Percentiles rank a stretch among this genome's conserved stretches.
phyloP scores from a whole-genome alignment of 75 land plant species.

The Pinus taeda region DNA sequence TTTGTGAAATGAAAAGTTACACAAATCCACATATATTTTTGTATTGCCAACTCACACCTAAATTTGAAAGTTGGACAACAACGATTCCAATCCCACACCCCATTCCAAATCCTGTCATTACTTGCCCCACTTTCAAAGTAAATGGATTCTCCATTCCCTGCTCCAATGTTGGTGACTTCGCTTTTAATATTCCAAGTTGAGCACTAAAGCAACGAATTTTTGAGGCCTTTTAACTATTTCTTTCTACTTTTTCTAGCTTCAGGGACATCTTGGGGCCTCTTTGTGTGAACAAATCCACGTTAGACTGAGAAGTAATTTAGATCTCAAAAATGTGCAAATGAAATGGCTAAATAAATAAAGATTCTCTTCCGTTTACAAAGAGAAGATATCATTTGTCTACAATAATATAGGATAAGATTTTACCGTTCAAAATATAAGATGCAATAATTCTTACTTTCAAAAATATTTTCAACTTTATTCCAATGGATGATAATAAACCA shows the following conservation, averaged over 20 bases:
- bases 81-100: conserved; percentile 98
- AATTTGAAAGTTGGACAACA: conserved; percentile 72
- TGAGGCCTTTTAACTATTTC: background rate
- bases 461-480: too few relatives aligned
- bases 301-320: too few relatives aligned
- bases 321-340: too few relatives aligned
- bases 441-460: too few relatives aligned
- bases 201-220: background rate
- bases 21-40: background rate
- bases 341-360: too few relatives aligned
- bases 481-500: too few relatives aligned
- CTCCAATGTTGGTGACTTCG: background rate
- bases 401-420: too few relatives aligned
- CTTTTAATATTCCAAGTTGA: background rate
- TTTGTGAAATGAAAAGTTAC: background rate
- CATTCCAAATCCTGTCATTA: conserved; percentile 90
- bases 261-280: too few relatives aligned
- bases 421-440: too few relatives aligned
- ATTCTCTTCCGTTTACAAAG: too few relatives aligned
- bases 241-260: background rate
- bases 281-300: too few relatives aligned
- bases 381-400: too few relatives aligned
- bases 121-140: conserved; percentile 91
- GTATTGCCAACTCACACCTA: conserved; percentile 40
- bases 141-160: conserved; percentile 46